These are phyloP conservation scores for Hypoxylon crocopeplum DNA, from an alignment of 495 filamentous ascomycete species.

Conservation along the genomic window DNA sequence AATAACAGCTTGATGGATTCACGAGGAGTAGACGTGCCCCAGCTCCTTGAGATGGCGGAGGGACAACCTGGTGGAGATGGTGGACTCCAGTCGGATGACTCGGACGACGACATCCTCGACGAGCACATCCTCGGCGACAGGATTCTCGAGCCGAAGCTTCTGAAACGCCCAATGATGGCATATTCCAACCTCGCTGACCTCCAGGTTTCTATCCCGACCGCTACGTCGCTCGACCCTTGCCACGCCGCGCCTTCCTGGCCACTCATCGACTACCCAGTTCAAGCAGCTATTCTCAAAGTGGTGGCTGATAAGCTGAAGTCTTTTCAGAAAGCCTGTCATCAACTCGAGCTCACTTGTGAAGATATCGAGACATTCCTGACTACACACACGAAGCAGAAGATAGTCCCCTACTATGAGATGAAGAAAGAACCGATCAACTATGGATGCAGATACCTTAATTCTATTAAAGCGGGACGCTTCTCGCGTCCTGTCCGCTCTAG, in stretches of 20 bases:
- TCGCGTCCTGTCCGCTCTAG: no score
- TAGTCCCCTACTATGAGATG: background rate
- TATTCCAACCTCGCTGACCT: background rate
- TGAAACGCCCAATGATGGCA: no score
- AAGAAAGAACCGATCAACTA: background rate
- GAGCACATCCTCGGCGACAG: no score
- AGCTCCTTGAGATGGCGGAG: no score
- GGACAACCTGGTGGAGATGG: no score
- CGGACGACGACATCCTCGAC: no score
- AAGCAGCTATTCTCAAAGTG: slow-evolving; percentile 11
- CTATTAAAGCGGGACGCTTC: background rate
- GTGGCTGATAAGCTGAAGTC: background rate
- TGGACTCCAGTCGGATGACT: no score
- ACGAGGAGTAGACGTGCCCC: no score
- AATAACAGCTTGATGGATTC: no score
- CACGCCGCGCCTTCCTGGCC: background rate
- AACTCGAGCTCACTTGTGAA: background rate
- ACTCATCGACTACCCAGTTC: slow-evolving; percentile 1
- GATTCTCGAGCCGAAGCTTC: no score
- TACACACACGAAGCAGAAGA: background rate
- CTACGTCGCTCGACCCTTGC: background rate
- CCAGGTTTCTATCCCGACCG: background rate
- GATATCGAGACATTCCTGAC: background rate
- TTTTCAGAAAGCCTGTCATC: background rate
- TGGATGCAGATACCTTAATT: slow-evolving; percentile 1